Base-by-base conservation (phyloP, 257 asterid species). In the Solanum pennellii region DNA sequence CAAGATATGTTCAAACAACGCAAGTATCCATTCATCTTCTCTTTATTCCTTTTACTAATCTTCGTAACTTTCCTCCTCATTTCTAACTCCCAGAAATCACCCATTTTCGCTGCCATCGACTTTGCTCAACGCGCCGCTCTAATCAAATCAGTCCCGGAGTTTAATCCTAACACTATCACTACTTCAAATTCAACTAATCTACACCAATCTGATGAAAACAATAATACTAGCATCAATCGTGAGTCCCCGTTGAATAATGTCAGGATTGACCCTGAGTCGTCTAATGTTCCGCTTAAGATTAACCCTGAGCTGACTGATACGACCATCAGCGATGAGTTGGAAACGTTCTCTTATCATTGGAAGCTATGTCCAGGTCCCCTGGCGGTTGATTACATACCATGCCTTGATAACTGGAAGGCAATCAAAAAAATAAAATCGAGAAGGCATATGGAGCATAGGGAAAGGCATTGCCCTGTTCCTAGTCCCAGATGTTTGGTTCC, bases 381-480 rank as follows among this genome's bases (percentile, higher is more conserved):
- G 88, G 94, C 92, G 8, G 94, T 89, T 69, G 99, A 96, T 91
- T 94, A 88, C 35, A 97, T 97, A 73, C 99, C 99, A 27, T 97
- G 99, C 87, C 92, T 97, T 91, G 99, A 97, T 88, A 97, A 97
- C 76, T 83, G 86, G 93, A 82, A 88, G 59, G 99, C 93, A 76
- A 94, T 97, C 18, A 93, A 91, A 92, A 90, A 87, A 18, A 88
- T 96, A 88, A 77, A 35, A 42, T 92, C 99, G 5, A 92, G 95
- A 35, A 92, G 91, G 90, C 98, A 90, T 56, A 94, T 92, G 97
- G 97, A 97, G 94, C 99, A 96, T 41, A 90, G 99, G 89, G 99
- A 97, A 91, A 90, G 99, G 91, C 99, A 97, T 88, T 97, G 99
- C 87, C 99, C 98, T 23, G 86, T 89, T 75, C 92, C 92, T 44